Evolutionary conservation across 371 early-diverging fungal species (phyloP), one percentile per base, ranked within the genome.

Genomic region (Thermomucor indicae-seudaticae): DNA sequence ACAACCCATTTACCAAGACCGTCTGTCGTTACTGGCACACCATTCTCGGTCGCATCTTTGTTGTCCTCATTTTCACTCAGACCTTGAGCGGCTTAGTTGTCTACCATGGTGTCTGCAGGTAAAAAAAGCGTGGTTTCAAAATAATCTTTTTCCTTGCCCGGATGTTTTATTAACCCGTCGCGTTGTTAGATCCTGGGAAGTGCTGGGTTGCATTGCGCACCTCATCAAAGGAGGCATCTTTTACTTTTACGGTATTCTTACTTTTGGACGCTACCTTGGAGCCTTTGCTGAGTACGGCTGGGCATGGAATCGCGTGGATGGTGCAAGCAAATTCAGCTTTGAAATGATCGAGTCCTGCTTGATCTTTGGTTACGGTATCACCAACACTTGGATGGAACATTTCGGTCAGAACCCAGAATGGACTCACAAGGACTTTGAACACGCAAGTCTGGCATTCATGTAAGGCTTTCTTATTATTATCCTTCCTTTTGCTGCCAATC

Each of bases 381-480:
- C 80, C 42, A 83, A 83, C 49, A 81, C 84, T 2, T 83, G 81
- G 67, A 70, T 81, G 60, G 84, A 83, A 48, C 84, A 83, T 51
- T 73, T 83, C 65, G 69, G 72, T 56, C 53, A 80, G 61, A 53
- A 62, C 47, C 55, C 55, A 3, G 47, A 38, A 23, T 83, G 84
- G 84, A 76, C 70, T 4, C 84, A 83, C 55, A 83, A 83, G 54
- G 84, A 83, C 47, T 58, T 83, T 42, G 81, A 83, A 44, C 82
- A 83, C 51, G 81, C 84, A 5, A 76, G 77, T 50, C 54, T 83
- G 25, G 84, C 81, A 12, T 80, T 83, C 45, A 79, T 83, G 74
- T 49, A 41, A 49, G 50, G 27, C 16, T 8, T 23, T 8, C 8
- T 23, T 14, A 32, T 32, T 14, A 10, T 32, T 32, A 32, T 14